Evolutionary conservation across 1,284 basidiomycete genomes (phyloP).

Genomic region (Neonothopanus nambi): DNA sequence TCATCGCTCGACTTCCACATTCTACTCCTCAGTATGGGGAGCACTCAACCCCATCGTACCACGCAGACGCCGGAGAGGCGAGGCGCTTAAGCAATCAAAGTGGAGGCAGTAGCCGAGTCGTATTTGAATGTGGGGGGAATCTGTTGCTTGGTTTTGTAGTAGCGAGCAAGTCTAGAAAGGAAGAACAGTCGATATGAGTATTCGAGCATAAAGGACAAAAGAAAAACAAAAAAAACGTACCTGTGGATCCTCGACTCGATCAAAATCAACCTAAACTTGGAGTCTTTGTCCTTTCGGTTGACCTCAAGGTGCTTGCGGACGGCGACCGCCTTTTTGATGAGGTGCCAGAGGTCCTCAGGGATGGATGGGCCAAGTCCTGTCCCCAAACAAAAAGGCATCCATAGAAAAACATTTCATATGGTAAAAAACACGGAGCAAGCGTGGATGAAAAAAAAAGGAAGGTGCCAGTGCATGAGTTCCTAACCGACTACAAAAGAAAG

Average conservation of each 20-base stretch:
- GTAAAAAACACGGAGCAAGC: slow-evolving; percentile 22
- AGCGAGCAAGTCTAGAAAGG: slow-evolving; percentile 61
- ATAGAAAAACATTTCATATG: slow-evolving; percentile 18
- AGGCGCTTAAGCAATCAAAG: slow-evolving; percentile 66
- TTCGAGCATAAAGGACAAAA: slow-evolving; percentile 3
- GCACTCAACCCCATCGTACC: too few species aligned
- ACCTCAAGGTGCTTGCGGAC: slow-evolving; percentile 98
- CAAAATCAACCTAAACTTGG: slow-evolving; percentile 97
- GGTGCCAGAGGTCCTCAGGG: slow-evolving; percentile 99
- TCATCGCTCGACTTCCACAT: too few species aligned
- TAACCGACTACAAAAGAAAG: not conserved
- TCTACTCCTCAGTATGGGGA: not conserved
- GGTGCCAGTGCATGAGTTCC: slow-evolving; percentile 30
- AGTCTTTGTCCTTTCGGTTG: slow-evolving; percentile 98
- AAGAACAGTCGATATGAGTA: not conserved
- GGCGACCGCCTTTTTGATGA: slow-evolving; percentile 99
- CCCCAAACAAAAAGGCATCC: slow-evolving; percentile 57
- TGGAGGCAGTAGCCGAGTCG: slow-evolving; percentile 90
- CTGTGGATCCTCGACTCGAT: slow-evolving; percentile 99
- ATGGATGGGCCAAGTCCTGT: slow-evolving; percentile 95
- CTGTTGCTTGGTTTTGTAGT: slow-evolving; percentile 99
- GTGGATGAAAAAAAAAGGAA: slow-evolving; percentile 17
- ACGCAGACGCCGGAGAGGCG: too few species aligned
- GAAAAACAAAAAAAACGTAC: slow-evolving; percentile 33
- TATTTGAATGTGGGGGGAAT: slow-evolving; percentile 98